These are phyloP conservation scores for Draba incana DNA, from an alignment of 345 rosid species.

Conservation along the genomic window DNA sequence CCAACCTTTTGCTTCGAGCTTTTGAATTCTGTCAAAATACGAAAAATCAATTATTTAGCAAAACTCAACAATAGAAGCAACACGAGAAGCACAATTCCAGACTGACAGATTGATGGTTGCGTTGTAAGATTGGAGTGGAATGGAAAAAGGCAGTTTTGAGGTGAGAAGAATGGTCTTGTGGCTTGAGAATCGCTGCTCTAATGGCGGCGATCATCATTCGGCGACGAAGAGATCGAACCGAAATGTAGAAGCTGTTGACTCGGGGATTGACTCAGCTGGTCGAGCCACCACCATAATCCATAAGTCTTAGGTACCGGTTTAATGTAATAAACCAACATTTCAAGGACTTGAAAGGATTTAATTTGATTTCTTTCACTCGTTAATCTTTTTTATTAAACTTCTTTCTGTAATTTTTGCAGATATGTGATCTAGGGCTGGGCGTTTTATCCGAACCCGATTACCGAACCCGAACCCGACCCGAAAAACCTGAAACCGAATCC, in stretches of 20 bases:
- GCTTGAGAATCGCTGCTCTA: conserved; percentile 49
- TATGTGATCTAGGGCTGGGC: too few species aligned
- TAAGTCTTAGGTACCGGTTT: neutral
- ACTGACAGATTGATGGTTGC: conserved; percentile 56
- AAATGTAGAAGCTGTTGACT: neutral
- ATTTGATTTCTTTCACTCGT: too few species aligned
- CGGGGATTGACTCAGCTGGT: conserved; percentile 3
- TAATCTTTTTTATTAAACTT: too few species aligned
- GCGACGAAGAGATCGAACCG: neutral
- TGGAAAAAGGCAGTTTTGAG: conserved; percentile 52
- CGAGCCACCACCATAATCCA: neutral
- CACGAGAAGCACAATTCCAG: conserved; percentile 6
- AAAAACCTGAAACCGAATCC: too few species aligned
- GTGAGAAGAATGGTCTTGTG: conserved; percentile 30
- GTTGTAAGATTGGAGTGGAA: conserved; percentile 59
- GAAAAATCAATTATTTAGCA: neutral
- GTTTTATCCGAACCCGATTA: too few species aligned
- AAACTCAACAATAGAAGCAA: neutral
- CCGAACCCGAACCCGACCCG: too few species aligned
- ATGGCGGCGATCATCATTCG: conserved; percentile 47
- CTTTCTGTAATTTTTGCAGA: too few species aligned
- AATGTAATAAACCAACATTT: neutral
- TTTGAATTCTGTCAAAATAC: conserved; percentile 12
- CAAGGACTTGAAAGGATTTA: too few species aligned
- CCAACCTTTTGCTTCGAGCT: conserved; percentile 43